Evolutionary conservation across 2,329 filamentous ascomycete species (phyloP).

Genomic region (Colletotrichum zoysiae): DNA sequence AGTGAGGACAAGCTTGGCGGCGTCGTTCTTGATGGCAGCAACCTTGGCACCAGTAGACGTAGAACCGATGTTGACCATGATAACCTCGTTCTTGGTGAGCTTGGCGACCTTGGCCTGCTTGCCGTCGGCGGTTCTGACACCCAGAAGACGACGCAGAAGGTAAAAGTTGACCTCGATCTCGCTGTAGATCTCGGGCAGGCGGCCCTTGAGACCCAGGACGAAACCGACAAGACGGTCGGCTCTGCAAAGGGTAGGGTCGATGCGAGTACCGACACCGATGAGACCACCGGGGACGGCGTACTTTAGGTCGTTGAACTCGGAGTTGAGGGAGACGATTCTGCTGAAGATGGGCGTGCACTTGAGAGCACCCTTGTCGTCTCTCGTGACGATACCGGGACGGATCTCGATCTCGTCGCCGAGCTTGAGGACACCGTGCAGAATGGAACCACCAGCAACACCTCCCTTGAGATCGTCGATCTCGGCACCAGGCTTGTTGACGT

Average conservation of each 20-base stretch:
- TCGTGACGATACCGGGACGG: constrained; percentile 96
- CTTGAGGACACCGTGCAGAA: constrained; percentile 96
- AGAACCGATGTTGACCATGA: constrained; percentile 99
- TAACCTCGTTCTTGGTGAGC: constrained; percentile 96
- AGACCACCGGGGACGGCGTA: constrained; percentile 97
- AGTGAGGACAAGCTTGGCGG: constrained; percentile 92
- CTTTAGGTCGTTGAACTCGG: constrained; percentile 96
- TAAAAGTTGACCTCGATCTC: constrained; percentile 99
- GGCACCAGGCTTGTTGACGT: constrained; percentile 99
- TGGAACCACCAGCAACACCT: constrained; percentile 97
- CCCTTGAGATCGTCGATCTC: constrained; percentile 99
- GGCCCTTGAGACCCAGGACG: constrained; percentile 94
- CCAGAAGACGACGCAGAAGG: constrained; percentile 90
- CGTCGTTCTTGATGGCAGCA: constrained; percentile 96
- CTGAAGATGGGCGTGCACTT: constrained; percentile 98
- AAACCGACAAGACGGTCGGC: constrained; percentile 98
- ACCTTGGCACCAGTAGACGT: constrained; percentile 98
- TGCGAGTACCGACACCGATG: constrained; percentile 97
- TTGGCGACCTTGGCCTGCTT: constrained; percentile 99
- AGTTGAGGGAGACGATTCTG: constrained; percentile 93
- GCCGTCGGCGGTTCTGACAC: constrained; percentile 97
- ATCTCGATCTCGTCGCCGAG: constrained; percentile 99
- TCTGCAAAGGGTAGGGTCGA: constrained; percentile 97
- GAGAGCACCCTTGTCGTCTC: constrained; percentile 92
- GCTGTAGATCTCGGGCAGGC: constrained; percentile 95